phyloP scores from a whole-genome alignment of 2,329 filamentous ascomycete genomes.

The Colletotrichum gigasporum region DNA sequence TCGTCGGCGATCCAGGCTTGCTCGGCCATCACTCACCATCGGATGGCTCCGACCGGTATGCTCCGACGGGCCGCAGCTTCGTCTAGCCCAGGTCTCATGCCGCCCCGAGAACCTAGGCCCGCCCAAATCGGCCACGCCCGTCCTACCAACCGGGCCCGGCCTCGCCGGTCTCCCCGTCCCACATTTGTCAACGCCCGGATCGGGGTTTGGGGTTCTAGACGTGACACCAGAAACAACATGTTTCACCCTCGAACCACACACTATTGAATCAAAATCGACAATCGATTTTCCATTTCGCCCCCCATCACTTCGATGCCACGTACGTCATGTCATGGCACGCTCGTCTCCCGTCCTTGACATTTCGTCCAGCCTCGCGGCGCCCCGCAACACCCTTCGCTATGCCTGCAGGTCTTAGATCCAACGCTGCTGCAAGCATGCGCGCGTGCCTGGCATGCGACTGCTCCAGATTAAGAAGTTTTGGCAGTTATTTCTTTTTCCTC shows the following conservation, averaged over 20 bases:
- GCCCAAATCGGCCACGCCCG: background rate
- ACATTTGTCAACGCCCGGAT: background rate
- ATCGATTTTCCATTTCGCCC: background rate
- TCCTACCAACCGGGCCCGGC: conserved; percentile 1
- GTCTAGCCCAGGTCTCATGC: background rate
- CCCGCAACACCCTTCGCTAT: background rate
- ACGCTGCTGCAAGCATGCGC: conserved; percentile 2
- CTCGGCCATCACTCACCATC: background rate
- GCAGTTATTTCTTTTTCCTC: background rate
- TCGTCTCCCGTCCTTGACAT: background rate
- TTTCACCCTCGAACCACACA: background rate
- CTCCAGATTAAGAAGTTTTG: background rate
- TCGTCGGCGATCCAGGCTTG: background rate
- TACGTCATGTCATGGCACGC: conserved; percentile 11
- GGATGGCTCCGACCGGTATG: background rate
- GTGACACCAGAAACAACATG: background rate
- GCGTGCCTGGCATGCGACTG: conserved; percentile 13
- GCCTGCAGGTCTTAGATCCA: conserved; percentile 15
- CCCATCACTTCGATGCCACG: background rate
- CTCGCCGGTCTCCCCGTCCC: conserved; percentile 1
- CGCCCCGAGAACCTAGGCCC: conserved; percentile 18
- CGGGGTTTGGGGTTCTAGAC: background rate
- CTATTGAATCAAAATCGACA: background rate
- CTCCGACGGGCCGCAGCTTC: conserved; percentile 4
- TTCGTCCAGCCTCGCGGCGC: background rate